A percentile compares a stretch with the other conserved stretches of the same genome.
Conservation (phyloP, 768 basidiomycete species). For the Lactarius sanguifluus region DNA sequence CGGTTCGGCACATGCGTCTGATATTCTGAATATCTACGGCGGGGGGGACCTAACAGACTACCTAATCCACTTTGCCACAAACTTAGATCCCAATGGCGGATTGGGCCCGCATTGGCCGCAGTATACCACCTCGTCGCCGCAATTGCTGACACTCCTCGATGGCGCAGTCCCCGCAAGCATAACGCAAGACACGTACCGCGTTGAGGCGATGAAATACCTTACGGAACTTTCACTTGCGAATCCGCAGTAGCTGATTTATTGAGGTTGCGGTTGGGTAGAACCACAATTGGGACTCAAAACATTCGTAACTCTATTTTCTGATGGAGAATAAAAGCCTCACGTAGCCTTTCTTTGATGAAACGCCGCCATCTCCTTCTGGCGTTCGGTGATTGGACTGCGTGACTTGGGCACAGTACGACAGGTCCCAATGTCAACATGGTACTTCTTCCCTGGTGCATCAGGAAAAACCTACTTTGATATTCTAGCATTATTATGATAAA, state of each 20-base stretch:
- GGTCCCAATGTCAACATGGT: too few species aligned
- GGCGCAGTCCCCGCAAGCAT: constrained; percentile 5
- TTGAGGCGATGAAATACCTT: constrained; percentile 10
- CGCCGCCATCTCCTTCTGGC: too few species aligned
- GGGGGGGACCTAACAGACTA: constrained; percentile 25
- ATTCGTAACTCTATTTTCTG: background rate
- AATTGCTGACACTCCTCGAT: constrained; percentile 27
- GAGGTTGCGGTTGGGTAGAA: background rate
- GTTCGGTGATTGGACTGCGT: too few species aligned
- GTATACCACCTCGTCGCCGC: constrained; percentile 14
- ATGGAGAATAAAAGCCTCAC: background rate
- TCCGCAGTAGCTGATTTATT: background rate
- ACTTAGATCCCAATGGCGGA: constrained; percentile 35
- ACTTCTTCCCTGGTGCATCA: too few species aligned
- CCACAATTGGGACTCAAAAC: background rate
- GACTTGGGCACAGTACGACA: too few species aligned
- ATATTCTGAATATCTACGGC: constrained; percentile 19
- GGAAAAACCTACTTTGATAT: too few species aligned
- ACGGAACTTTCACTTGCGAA: constrained; percentile 13
- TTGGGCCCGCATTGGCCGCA: constrained; percentile 23
- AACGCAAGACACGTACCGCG: constrained; percentile 30
- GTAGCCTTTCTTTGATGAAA: too few species aligned
- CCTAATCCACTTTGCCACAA: constrained; percentile 32
- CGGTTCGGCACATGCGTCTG: constrained; percentile 31
- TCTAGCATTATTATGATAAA: too few species aligned